Evolutionary conservation across 176 grass and related monocot species (phyloP), one percentile per base, ranked within the genome.

Genomic region (Oryza brachyantha): DNA sequence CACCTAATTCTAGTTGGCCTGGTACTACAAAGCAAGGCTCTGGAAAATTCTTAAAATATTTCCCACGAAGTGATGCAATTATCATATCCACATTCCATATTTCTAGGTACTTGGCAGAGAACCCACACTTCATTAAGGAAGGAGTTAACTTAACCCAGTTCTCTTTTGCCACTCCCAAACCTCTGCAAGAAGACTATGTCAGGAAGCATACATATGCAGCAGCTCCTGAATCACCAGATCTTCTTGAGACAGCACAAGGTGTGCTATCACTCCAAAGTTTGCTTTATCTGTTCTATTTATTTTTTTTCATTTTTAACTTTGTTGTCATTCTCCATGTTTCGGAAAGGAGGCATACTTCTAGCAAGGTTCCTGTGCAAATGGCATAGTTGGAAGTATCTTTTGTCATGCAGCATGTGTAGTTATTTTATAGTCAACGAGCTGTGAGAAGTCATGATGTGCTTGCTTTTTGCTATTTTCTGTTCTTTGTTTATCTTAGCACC

Each of bases 41-140:
- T 48, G 45, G 45, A 48, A 48, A 48, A 14, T 14, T 48, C 45
- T 48, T 48, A 14, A 48, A 48, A 48, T 48, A 19, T 66, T 43
- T 46, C 35, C 14, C 25, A n/a, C 24, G 76, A 37, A 12, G 8
- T 58, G 29, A 74, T 72, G 37, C 57, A 25, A 26, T 81, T 29
- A 68, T 61, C 63, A 37, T 78, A 63, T 78, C 34, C 8, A 71
- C 60, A 39, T n/a, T n/a, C n/a, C n/a, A n/a, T n/a, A n/a, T n/a
- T 86, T 61, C 55, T 76, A 92, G 86, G 86, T 92, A 89, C 73
- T 83, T 92, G 76, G 73, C 41, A 74, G n/a, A 89, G 43, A 88
- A 86, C 22, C 90, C 90, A 22, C 5, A 88, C 45, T 86, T 86
- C 37, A 61, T 77, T 64, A 66, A 28, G 32, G 68, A 88, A 75